A percentile compares a stretch with the other conserved stretches of the same genome.
Conservation (phyloP, 495 filamentous ascomycete species). For the Penicillium fimorum region DNA sequence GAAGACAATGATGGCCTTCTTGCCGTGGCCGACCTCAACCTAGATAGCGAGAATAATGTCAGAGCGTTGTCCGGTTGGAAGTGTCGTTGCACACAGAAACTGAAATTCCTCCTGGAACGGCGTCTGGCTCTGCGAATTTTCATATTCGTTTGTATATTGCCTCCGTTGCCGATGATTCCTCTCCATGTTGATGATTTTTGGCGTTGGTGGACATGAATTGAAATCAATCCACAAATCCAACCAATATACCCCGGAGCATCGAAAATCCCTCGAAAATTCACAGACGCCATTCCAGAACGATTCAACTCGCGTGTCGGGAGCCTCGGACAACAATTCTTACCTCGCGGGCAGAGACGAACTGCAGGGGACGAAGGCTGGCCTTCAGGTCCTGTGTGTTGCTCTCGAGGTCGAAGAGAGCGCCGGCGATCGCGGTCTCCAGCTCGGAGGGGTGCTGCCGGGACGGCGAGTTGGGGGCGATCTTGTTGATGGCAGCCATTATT, state of each 20-base stretch:
- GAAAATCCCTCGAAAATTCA: slow-evolving; percentile 16
- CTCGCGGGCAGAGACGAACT: slow-evolving; percentile 97
- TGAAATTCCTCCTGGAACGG: slow-evolving; percentile 15
- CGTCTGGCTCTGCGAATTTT: slow-evolving; percentile 18
- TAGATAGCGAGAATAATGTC: slow-evolving; percentile 42
- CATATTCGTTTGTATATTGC: slow-evolving; percentile 4
- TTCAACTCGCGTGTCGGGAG: slow-evolving; percentile 13
- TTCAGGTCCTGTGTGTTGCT: slow-evolving; percentile 96
- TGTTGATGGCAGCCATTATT: slow-evolving; percentile 77
- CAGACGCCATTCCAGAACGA: slow-evolving; percentile 15
- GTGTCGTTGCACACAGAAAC: slow-evolving; percentile 14
- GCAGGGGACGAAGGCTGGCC: slow-evolving; percentile 86
- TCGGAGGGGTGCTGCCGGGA: slow-evolving; percentile 91
- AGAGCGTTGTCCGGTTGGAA: slow-evolving; percentile 21
- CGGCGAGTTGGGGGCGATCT: slow-evolving; percentile 95
- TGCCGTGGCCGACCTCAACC: slow-evolving; percentile 99
- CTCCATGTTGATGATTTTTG: slow-evolving; percentile 7
- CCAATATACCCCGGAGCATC: slow-evolving; percentile 11
- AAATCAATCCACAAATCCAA: slow-evolving; percentile 9
- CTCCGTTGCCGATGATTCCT: background rate
- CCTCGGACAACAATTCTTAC: slow-evolving; percentile 59
- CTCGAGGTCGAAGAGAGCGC: slow-evolving; percentile 96
- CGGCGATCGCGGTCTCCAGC: slow-evolving; percentile 90
- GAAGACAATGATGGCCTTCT: slow-evolving; percentile 99
- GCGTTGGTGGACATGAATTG: slow-evolving; percentile 4